Base-by-base conservation (phyloP, 83 land plant species). In the Isoetes engelmannii region DNA sequence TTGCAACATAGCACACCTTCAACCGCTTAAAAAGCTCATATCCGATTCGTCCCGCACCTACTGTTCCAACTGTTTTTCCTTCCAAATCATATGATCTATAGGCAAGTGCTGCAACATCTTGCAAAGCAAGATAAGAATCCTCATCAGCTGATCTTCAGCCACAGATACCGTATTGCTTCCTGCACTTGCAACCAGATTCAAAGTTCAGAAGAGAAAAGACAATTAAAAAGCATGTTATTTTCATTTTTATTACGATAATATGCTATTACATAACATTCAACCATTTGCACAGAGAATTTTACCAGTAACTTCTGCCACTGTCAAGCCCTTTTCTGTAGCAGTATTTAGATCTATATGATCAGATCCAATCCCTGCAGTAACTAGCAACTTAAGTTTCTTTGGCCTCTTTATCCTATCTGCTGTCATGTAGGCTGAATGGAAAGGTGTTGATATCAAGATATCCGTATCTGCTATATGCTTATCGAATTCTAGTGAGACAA, bases 61-160 rank as follows among this genome's bases (percentile, higher is more conserved):
- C 79, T 45, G 95, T 92, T 46, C 95, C 98, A 9, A 92, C 83
- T 10, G 87, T 85, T 77, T 87, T 87, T 10, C 88, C 98, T 57
- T 83, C 88, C 60, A 92, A 81, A 75, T 89, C 98, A 76, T 92
- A 87, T 56, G 98, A 81, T 63, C 84, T 77, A 67, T 85, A 44
- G 41, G 85, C 79, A 64, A 87, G 69, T 15, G 74, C 94, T 4
- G 94, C 98, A 54, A 92, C 98, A 80, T 92, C 84, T 92, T 92
- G 61, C 98, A 80, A 17, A 84, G 69, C 69, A 89, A 86, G 54
- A 89, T 84, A 62, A 92, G 87, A 48, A 92, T 81, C 50, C 98
- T 87, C 89, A 92, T 85, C 20, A 92, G 89, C 82, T 92, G 91
- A 77, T 92, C 98, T 69, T 92, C 98, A 28, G 98, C 98, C 48